Conservation (phyloP, 768 basidiomycete species). For the Rhodotorula babjevae region DNA sequence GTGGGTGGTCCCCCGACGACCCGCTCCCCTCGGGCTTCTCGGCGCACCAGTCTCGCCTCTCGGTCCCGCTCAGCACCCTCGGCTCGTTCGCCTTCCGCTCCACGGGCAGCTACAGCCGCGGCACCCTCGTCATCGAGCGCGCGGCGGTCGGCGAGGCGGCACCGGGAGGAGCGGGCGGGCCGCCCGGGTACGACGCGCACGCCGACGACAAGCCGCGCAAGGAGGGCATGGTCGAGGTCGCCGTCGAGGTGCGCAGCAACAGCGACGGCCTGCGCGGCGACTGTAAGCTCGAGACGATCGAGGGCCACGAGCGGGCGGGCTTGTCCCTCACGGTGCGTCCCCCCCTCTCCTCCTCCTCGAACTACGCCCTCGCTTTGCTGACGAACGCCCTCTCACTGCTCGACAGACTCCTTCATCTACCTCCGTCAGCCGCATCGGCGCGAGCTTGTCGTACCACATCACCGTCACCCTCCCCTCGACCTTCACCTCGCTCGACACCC, state of each 20-base stretch:
- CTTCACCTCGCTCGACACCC: conserved; percentile 1
- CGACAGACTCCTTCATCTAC: conserved; percentile 3
- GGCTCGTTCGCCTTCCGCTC: conserved; percentile 1
- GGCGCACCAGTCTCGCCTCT: neutral
- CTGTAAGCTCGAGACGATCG: neutral
- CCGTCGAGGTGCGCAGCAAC: conserved; percentile 17
- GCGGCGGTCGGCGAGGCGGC: neutral
- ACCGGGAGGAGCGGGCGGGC: too few species aligned
- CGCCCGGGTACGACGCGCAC: neutral
- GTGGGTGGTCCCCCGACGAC: neutral
- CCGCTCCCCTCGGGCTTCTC: neutral
- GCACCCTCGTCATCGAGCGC: neutral
- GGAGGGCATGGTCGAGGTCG: neutral
- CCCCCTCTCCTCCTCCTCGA: too few species aligned
- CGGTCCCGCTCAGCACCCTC: conserved; percentile 5
- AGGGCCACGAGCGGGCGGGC: conserved; percentile 6
- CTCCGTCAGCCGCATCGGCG: neutral
- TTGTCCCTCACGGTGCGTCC: conserved; percentile 5
- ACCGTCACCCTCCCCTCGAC: conserved; percentile 10
- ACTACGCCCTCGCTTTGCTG: too few species aligned
- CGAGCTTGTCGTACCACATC: conserved; percentile 20
- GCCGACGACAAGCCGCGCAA: neutral
- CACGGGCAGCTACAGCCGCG: neutral
- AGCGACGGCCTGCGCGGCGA: conserved; percentile 11
- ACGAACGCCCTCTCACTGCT: neutral